phyloP scores from a whole-genome alignment of 2,329 filamentous ascomycete genomes.

The Monosporascus sp. region DNA sequence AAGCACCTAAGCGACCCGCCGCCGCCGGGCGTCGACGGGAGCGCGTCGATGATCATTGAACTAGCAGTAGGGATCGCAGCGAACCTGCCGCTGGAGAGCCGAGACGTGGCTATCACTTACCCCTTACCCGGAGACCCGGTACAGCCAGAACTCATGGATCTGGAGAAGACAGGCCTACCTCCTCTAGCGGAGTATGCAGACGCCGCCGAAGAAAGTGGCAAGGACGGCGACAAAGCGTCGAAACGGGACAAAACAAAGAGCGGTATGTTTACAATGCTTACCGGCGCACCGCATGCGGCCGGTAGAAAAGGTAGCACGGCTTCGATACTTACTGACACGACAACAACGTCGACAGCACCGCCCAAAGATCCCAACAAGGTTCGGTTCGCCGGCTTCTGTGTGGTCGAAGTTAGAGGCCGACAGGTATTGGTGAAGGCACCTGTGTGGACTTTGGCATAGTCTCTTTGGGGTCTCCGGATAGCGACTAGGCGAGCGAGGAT shows the following conservation, averaged over 20 bases:
- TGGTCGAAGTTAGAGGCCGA: conserved; percentile 68
- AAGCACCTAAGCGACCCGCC: conserved; percentile 72
- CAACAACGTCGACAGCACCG: conserved; percentile 25
- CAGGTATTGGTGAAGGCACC: conserved; percentile 73
- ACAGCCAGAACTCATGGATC: conserved; percentile 73
- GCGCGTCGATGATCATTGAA: conserved; percentile 88
- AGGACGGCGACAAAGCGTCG: conserved; percentile 33
- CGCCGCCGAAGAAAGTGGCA: conserved; percentile 31
- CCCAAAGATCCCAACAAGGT: conserved; percentile 52
- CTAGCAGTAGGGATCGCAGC: conserved; percentile 79
- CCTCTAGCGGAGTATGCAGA: conserved; percentile 41
- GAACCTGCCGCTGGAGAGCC: conserved; percentile 83
- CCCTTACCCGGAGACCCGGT: conserved; percentile 72
- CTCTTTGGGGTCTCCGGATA: no score
- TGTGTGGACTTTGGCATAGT: conserved; percentile 53
- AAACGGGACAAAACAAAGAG: conserved; percentile 40
- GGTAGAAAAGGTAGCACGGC: conserved; percentile 30
- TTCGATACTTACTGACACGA: conserved; percentile 37
- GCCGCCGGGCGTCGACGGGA: conserved; percentile 77
- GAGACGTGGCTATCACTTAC: conserved; percentile 84
- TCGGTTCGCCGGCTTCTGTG: conserved; percentile 70
- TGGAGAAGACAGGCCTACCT: conserved; percentile 68
- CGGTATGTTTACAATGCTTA: conserved; percentile 38
- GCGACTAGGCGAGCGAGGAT: no score
- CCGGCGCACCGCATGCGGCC: conserved; percentile 20